Percentiles rank a stretch among this genome's conserved stretches.
These are phyloP conservation scores for Cudoniella acicularis DNA, from an alignment of 495 filamentous ascomycete genomes.

Conservation along the genomic window DNA sequence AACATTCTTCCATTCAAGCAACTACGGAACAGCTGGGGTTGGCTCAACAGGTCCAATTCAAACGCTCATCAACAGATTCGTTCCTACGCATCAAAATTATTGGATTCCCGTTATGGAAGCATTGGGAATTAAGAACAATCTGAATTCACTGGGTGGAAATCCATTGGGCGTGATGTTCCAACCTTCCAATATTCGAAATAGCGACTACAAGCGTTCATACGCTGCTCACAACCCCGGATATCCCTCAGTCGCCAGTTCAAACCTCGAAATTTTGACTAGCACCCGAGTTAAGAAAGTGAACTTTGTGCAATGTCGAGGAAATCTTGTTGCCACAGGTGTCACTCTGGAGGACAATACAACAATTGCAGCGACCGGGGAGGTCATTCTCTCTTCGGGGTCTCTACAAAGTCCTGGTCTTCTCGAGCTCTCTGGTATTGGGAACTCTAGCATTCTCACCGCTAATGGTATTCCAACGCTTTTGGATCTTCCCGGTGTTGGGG, in stretches of 20 bases:
- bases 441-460: constrained; percentile 31
- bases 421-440: constrained; percentile 19
- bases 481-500: constrained; percentile 55
- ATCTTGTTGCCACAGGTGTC: constrained; percentile 26
- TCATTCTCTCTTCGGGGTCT: constrained; percentile 18
- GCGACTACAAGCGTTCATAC: constrained; percentile 37
- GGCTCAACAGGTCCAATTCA: constrained; percentile 30
- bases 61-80: constrained; percentile 30
- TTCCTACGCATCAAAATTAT: constrained; percentile 24
- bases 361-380: constrained; percentile 16
- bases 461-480: constrained; percentile 52
- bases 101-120: constrained; percentile 31
- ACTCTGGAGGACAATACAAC: constrained; percentile 23
- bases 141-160: constrained; percentile 33
- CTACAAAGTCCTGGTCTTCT: constrained; percentile 17
- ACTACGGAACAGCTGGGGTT: constrained; percentile 18
- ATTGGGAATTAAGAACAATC: constrained; percentile 30
- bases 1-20: constrained; percentile 26
- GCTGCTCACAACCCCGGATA: constrained; percentile 23
- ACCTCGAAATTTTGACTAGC: constrained; percentile 43
- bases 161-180: constrained; percentile 35
- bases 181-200: constrained; percentile 35
- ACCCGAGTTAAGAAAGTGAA: constrained; percentile 43
- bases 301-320: constrained; percentile 29
- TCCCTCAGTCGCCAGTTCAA: constrained; percentile 29